A percentile compares a stretch with the other conserved stretches of the same genome.
Evolutionary conservation across 495 filamentous ascomycete species (phyloP).

Genomic region (Talaromyces nanjingensis): DNA sequence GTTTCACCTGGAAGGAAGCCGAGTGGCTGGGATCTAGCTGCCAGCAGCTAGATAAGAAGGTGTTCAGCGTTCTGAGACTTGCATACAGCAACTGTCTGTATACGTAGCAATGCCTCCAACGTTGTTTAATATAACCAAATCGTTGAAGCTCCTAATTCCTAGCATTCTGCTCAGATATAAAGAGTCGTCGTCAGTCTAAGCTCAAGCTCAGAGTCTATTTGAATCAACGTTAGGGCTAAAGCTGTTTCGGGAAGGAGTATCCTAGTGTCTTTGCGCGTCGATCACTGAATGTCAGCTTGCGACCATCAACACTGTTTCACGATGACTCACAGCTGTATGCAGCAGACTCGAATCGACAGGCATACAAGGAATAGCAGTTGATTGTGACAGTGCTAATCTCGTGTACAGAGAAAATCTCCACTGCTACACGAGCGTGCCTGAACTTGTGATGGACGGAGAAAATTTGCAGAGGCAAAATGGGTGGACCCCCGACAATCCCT

Average conservation of each 20-base stretch:
- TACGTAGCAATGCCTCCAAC: too few relatives aligned
- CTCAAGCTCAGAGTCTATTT: background rate
- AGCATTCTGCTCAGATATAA: too few relatives aligned
- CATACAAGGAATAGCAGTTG: background rate
- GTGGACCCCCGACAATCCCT: background rate
- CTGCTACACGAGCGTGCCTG: background rate
- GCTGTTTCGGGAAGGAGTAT: background rate
- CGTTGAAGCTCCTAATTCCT: too few relatives aligned
- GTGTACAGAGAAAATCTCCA: background rate
- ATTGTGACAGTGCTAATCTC: background rate
- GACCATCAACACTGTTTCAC: background rate
- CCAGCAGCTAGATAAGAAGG: too few relatives aligned
- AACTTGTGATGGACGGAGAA: background rate
- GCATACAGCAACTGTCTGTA: too few relatives aligned
- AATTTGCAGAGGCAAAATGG: background rate
- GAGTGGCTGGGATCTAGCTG: too few relatives aligned
- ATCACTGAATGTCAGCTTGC: background rate
- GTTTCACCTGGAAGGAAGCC: too few relatives aligned
- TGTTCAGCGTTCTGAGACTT: too few relatives aligned
- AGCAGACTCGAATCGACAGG: background rate
- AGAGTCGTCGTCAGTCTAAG: background rate
- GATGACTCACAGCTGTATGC: background rate
- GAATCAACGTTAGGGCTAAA: background rate
- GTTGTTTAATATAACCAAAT: too few relatives aligned
- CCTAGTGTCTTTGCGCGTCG: background rate